Evolutionary conservation across 2,329 filamentous ascomycete genomes (phyloP), one percentile per base, ranked within the genome.

Genomic region (Exophiala mesophila): DNA sequence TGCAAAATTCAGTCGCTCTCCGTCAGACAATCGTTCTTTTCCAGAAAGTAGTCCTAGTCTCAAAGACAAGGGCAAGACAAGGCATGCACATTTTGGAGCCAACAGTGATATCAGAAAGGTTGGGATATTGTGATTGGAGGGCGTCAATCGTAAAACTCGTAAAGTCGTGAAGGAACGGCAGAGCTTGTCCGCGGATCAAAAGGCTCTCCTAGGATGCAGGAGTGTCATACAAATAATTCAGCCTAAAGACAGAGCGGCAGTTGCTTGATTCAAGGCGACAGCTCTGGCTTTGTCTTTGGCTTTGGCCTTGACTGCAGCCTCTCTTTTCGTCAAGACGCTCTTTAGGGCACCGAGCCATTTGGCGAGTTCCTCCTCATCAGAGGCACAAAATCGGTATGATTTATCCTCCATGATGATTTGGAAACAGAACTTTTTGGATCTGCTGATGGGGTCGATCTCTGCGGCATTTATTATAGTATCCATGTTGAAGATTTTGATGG

Each of bases 351-450:
- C 92, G 1, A 98, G 73, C 68, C 88, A 94, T 52, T 83, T 83
- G 28, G 89, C 81, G 43, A 97, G 69, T 1, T 76, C 73, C 57
- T 96, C 88, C 62, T 98, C 92, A 57, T 87, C 81, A 15, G 78
- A 72, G 0, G 88, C 80, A 59, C 83, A 86, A 52, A 92, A 84
- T 20, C 82, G 77, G 56, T 83, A 86, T 41, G 77, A 85, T 66
- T 88, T 92, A 60, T 97, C 90, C 57, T 96, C 90, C 24, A 85
- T 86, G 58, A 98, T 95, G 56, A 97, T 77, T 64, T 97, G 90
- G 61, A 97, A 74, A 63, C 92, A 97, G 60, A 85, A 81, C 34
- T 74, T 76, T 69, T 95, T 96, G 55, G 81, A 92, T 58, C 77
- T 83, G 57, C 85, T 90, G 50, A 94, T 70, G 0, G 89, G 83